Base-by-base conservation (phyloP, 2,329 filamentous ascomycete species). In the Lachnellula cervina region DNA sequence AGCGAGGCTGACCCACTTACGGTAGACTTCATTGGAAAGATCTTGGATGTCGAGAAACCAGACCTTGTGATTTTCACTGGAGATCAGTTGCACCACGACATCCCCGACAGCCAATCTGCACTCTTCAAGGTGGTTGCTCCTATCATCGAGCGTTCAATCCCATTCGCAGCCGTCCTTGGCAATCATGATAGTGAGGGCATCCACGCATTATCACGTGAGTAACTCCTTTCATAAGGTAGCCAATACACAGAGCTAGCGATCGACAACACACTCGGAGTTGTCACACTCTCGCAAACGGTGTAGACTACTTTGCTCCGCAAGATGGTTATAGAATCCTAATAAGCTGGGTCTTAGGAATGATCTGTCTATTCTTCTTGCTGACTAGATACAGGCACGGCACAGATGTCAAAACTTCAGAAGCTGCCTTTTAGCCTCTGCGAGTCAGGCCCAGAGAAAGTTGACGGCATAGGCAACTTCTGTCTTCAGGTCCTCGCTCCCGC, bases 41-140 rank as follows among this genome's bases (percentile, higher is more conserved):
- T 96, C n/a, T 77, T 97, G 21, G 90, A 96, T 62, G 87, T 95
- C 49, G 93, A 97, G 75, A 91, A 88, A 71, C 93, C 93, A 0
- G 90, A 97, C 66, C 76, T 97, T 63, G 90, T 97, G 3, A 85
- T 97, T 11, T 76, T 97, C 47, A 92, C 87, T 59, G 93, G 93
- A 49, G 93, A 97, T 68, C 91, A 97, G 71, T 87, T 97, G 57
- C 96, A 97, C 63, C 93, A 93, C 47, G 91, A 94, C 52, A 90
- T 89, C 88, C 14, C 89, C 93, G 69, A 92, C 86, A 58, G 84
- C 85, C 73, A 67, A 79, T 70, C 49, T 28, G 88, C 91, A 42
- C 87, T 97, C 57, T 96, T 94, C 77, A 97, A 97, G 73, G 89
- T 92, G 64, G 87, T 89, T 14, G 84, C 89, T 46, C 79, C 93